Conservation (phyloP, 768 basidiomycete species). For the Lentinula raphanica region DNA sequence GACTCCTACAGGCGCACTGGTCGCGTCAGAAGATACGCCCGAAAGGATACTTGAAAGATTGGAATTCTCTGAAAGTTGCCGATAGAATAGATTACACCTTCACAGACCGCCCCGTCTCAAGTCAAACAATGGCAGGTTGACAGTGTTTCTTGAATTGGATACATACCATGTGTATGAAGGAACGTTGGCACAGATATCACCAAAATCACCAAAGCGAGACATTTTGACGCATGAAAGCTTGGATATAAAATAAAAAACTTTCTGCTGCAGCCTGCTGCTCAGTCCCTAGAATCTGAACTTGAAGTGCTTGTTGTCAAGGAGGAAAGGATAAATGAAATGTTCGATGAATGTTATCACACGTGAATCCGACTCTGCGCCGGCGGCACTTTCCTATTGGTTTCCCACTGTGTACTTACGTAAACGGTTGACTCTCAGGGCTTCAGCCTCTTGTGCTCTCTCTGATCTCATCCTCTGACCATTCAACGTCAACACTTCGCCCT, state of each 20-base stretch:
- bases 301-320: not conserved
- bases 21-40: constrained; percentile 38
- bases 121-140: not conserved
- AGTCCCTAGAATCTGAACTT: not conserved
- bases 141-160: not conserved
- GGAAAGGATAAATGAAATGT: not conserved
- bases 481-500: no score
- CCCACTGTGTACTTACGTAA: no score
- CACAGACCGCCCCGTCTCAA: not conserved
- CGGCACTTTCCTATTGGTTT: no score
- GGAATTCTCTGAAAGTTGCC: constrained; percentile 38
- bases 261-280: constrained; percentile 1
- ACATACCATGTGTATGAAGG: constrained; percentile 69
- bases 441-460: no score
- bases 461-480: no score
- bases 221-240: constrained; percentile 16
- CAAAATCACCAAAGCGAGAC: constrained; percentile 72
- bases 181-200: constrained; percentile 56
- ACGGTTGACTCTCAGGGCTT: no score
- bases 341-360: no score
- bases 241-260: not conserved
- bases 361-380: no score
- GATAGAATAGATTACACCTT: constrained; percentile 88
- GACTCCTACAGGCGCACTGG: constrained; percentile 73
- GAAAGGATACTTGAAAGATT: constrained; percentile 24